Conservation (phyloP, 2,329 filamentous ascomycete species). For the Botryotinia globosa region DNA sequence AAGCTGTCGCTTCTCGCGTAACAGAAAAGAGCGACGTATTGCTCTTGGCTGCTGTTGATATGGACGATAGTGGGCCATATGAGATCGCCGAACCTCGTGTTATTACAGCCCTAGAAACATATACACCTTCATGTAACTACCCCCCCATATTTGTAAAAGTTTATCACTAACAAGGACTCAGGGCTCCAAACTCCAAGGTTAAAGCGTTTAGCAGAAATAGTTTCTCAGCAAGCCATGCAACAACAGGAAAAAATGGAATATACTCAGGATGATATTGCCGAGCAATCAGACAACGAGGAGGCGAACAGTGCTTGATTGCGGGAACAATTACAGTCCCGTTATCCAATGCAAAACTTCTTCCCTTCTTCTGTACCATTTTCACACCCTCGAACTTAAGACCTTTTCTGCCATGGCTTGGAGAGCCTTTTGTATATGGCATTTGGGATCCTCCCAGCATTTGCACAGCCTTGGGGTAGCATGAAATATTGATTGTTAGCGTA, state of each 20-base stretch:
- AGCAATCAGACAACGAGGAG: constrained; percentile 42
- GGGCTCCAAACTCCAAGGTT: constrained; percentile 94
- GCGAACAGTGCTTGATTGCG: constrained; percentile 34
- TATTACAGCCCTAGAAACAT: constrained; percentile 95
- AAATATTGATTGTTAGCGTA: constrained; percentile 22
- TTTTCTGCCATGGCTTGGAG: constrained; percentile 29
- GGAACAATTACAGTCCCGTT: constrained; percentile 3
- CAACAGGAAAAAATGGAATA: constrained; percentile 84
- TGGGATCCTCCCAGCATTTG: constrained; percentile 17
- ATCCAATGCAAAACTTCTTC: constrained; percentile 27
- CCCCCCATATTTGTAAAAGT: neutral
- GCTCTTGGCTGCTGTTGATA: constrained; percentile 89
- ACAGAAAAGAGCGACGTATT: constrained; percentile 98
- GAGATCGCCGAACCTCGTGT: constrained; percentile 96
- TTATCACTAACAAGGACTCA: constrained; percentile 43
- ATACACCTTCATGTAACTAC: constrained; percentile 85
- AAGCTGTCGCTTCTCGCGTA: constrained; percentile 92
- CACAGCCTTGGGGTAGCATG: constrained; percentile 16
- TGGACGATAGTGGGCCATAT: constrained; percentile 98
- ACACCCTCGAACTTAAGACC: constrained; percentile 27
- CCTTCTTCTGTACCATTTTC: constrained; percentile 39
- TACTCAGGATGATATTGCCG: constrained; percentile 46
- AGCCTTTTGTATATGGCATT: constrained; percentile 36
- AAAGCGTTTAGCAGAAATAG: constrained; percentile 96
- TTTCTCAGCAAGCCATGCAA: constrained; percentile 91